These are phyloP conservation scores for Colletotrichum sp. DNA, from an alignment of 2,329 filamentous ascomycete species.

Conservation along the genomic window DNA sequence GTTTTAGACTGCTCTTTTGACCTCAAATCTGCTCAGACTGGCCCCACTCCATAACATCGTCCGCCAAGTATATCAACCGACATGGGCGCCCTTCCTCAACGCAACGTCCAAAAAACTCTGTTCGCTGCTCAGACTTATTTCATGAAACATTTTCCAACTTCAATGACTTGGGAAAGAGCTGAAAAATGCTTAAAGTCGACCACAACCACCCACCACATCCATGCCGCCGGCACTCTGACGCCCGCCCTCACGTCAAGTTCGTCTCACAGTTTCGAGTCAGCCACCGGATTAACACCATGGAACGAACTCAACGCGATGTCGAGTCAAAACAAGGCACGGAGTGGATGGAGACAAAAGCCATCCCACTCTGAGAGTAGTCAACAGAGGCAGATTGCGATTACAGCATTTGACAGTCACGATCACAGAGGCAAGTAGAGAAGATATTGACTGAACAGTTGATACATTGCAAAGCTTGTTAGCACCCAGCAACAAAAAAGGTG, in stretches of 20 bases:
- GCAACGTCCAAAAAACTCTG: not conserved
- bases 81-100: not conserved
- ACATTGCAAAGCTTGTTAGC: conserved; percentile 14
- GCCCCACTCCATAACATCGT: not conserved
- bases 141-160: not conserved
- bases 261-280: not conserved
- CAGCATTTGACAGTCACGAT: not conserved
- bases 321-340: not conserved
- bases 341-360: no score
- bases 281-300: not conserved
- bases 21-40: not conserved
- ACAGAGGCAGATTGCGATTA: not conserved
- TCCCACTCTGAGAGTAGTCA: no score
- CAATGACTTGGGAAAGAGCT: not conserved
- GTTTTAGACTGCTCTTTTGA: not conserved
- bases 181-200: not conserved
- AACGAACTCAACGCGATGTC: not conserved
- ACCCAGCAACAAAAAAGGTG: conserved; percentile 3
- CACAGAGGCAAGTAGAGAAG: not conserved
- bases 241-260: not conserved
- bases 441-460: not conserved
- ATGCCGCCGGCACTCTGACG: not conserved
- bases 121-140: not conserved
- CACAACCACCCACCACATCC: not conserved
- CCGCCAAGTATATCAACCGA: not conserved